phyloP scores from a whole-genome alignment of 805 yeast species.

The Candida nitratophila region DNA sequence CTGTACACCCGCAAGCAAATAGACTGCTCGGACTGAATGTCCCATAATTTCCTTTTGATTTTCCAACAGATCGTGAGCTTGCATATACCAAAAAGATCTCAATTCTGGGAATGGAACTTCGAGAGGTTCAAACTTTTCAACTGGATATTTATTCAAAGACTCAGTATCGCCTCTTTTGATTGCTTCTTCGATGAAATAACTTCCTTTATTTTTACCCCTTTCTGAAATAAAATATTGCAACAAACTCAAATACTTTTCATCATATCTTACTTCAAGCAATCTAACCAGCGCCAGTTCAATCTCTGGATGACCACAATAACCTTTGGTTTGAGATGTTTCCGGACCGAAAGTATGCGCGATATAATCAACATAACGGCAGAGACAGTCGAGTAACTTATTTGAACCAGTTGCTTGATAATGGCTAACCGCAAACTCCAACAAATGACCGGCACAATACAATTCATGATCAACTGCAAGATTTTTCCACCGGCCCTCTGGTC shows the following conservation, averaged over 20 bases:
- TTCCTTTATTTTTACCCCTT: slow-evolving; percentile 16
- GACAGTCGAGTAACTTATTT: slow-evolving; percentile 8
- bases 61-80: slow-evolving; percentile 15
- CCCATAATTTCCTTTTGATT: slow-evolving; percentile 14
- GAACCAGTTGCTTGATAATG: slow-evolving; percentile 15
- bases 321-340: slow-evolving; percentile 11
- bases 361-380: slow-evolving; percentile 16
- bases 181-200: slow-evolving; percentile 12
- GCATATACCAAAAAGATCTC: slow-evolving; percentile 16
- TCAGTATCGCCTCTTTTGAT: slow-evolving; percentile 7
- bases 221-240: slow-evolving; percentile 16
- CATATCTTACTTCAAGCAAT: slow-evolving; percentile 11
- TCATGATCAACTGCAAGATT: slow-evolving; percentile 8
- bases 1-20: slow-evolving; percentile 17
- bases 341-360: slow-evolving; percentile 14
- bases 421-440: slow-evolving; percentile 19
- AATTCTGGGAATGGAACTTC: slow-evolving; percentile 8
- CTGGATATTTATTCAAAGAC: slow-evolving; percentile 9
- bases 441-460: slow-evolving; percentile 16
- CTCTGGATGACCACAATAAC: slow-evolving; percentile 23
- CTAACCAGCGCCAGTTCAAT: slow-evolving; percentile 20
- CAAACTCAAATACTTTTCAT: slow-evolving; percentile 12
- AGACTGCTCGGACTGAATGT: slow-evolving; percentile 18
- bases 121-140: slow-evolving; percentile 3
- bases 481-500: slow-evolving; percentile 11